Evolutionary conservation across 2,329 filamentous ascomycete species (phyloP).

Genomic region (Scleromitrula shiraiana): DNA sequence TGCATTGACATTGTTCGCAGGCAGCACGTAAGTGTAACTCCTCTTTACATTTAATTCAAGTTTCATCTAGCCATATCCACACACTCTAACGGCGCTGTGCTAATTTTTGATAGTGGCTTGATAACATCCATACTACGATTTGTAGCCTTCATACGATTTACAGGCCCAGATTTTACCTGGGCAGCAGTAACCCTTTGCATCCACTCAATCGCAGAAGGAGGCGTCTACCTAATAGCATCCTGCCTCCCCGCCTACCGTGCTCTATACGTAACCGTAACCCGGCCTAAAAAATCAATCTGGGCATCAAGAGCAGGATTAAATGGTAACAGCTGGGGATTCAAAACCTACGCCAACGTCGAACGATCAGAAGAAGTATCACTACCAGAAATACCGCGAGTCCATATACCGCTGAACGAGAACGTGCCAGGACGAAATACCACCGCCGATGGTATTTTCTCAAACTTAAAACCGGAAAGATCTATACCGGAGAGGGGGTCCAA

Average conservation of each 20-base stretch:
- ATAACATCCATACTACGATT: slow-evolving; percentile 6
- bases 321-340: background rate
- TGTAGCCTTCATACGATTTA: background rate
- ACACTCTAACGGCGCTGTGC: background rate
- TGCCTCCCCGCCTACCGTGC: slow-evolving; percentile 1
- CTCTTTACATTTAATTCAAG: background rate
- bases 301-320: background rate
- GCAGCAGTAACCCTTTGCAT: background rate
- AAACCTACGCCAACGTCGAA: too few relatives aligned
- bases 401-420: too few relatives aligned
- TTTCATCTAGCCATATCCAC: background rate
- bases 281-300: background rate
- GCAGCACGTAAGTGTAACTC: background rate
- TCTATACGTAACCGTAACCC: background rate
- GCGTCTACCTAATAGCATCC: slow-evolving; percentile 6
- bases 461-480: background rate
- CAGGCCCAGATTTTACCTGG: slow-evolving; percentile 3
- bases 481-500: background rate
- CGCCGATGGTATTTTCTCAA: background rate
- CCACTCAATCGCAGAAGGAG: background rate
- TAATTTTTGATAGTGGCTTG: background rate
- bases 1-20: background rate
- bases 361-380: too few relatives aligned
- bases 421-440: too few relatives aligned
- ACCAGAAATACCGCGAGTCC: too few relatives aligned